These are phyloP conservation scores for Pneumocystis oryctolagi DNA, from an alignment of 1,139 yeast species.

Conservation along the genomic window DNA sequence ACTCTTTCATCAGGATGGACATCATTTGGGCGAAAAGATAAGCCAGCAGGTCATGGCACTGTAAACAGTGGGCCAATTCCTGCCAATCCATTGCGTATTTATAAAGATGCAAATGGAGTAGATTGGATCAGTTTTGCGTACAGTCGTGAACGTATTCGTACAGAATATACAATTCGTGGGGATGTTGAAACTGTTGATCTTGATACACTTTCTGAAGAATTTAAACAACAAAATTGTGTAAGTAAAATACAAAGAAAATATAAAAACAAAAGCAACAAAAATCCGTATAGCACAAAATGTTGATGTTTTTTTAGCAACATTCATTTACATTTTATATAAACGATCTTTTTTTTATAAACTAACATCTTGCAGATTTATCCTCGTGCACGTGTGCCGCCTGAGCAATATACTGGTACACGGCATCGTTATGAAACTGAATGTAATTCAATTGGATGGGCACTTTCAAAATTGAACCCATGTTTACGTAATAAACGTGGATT, in stretches of 20 bases:
- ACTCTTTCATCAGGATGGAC: background rate
- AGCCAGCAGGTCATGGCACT: background rate
- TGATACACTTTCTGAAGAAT: constrained; percentile 21
- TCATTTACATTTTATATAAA: background rate
- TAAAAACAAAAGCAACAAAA: background rate
- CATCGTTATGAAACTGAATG: constrained; percentile 33
- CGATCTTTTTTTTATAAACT: background rate
- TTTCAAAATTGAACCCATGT: constrained; percentile 29
- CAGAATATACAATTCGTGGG: constrained; percentile 24
- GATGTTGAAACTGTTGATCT: constrained; percentile 24
- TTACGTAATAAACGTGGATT: constrained; percentile 31
- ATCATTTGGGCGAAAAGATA: background rate
- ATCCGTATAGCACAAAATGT: no score
- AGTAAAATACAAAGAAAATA: background rate
- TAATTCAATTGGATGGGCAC: constrained; percentile 34
- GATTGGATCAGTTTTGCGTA: constrained; percentile 27
- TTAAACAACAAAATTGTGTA: constrained; percentile 28
- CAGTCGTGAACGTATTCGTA: constrained; percentile 22
- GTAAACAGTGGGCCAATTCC: constrained; percentile 3
- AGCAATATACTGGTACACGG: constrained; percentile 32
- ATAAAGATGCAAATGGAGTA: constrained; percentile 23
- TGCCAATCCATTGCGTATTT: constrained; percentile 18
- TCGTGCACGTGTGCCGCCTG: constrained; percentile 30
- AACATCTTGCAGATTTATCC: constrained; percentile 25
- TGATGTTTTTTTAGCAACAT: background rate